A percentile compares a stretch with the other conserved stretches of the same genome.
Evolutionary conservation across 768 basidiomycete genomes (phyloP).

Genomic region (Macrolepiota fuliginosa): DNA sequence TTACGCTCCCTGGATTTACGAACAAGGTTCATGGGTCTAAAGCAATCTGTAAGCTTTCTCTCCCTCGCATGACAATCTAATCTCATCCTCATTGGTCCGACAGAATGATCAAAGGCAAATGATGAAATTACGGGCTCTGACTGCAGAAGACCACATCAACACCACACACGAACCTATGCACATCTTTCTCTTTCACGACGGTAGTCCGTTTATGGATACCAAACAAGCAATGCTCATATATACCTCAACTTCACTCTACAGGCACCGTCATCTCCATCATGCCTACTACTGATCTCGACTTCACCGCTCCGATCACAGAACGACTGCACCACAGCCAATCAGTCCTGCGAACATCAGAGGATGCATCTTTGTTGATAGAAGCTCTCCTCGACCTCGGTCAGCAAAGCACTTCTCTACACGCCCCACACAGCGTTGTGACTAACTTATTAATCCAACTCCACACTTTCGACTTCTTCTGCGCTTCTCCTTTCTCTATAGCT

Average conservation of each 20-base stretch:
- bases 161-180: slow-evolving; percentile 59
- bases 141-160: slow-evolving; percentile 51
- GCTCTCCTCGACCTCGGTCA: slow-evolving; percentile 53
- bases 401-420: slow-evolving; percentile 5
- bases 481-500: slow-evolving; percentile 31
- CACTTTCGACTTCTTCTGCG: not conserved
- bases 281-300: slow-evolving; percentile 39
- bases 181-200: slow-evolving; percentile 64
- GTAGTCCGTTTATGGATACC: slow-evolving; percentile 20
- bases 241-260: slow-evolving; percentile 12
- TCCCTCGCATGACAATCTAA: not conserved
- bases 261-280: slow-evolving; percentile 63
- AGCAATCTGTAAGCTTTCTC: slow-evolving; percentile 19
- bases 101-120: slow-evolving; percentile 17
- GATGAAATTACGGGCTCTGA: slow-evolving; percentile 26
- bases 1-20: not conserved
- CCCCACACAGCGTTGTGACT: not conserved
- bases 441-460: not conserved
- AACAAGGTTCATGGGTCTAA: slow-evolving; percentile 22
- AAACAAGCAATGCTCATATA: not conserved
- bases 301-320: slow-evolving; percentile 53
- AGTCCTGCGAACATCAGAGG: slow-evolving; percentile 57
- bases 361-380: slow-evolving; percentile 60
- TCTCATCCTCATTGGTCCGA: not conserved
- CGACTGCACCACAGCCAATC: slow-evolving; percentile 59